These are phyloP conservation scores for Naumovozyma castellii DNA, from an alignment of 805 yeast genomes.

Conservation along the genomic window DNA sequence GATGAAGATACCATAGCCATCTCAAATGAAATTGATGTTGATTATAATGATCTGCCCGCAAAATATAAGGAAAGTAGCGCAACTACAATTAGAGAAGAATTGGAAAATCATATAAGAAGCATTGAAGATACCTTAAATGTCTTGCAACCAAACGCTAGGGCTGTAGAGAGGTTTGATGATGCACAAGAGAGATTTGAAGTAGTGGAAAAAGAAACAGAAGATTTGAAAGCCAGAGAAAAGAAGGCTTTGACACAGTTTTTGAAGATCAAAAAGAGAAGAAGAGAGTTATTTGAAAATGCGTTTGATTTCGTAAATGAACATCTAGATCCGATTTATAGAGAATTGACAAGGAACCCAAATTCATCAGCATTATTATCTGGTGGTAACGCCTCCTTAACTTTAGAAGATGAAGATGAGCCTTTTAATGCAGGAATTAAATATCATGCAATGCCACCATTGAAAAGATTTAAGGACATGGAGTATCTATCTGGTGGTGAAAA, in stretches of 20 bases:
- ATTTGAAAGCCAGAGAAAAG: slow-evolving; percentile 52
- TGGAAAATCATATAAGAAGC: slow-evolving; percentile 33
- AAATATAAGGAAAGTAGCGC: slow-evolving; percentile 33
- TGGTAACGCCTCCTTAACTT: slow-evolving; percentile 83
- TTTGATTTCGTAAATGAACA: slow-evolving; percentile 64
- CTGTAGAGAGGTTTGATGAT: slow-evolving; percentile 63
- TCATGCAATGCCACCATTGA: slow-evolving; percentile 94
- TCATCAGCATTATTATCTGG: slow-evolving; percentile 66
- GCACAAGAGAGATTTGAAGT: slow-evolving; percentile 51
- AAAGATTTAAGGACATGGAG: slow-evolving; percentile 87
- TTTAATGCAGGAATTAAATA: slow-evolving; percentile 74
- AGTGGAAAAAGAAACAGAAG: slow-evolving; percentile 55
- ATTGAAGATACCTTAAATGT: slow-evolving; percentile 27
- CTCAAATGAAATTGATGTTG: slow-evolving; percentile 43
- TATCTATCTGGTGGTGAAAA: slow-evolving; percentile 93
- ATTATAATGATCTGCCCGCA: slow-evolving; percentile 40
- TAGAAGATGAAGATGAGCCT: slow-evolving; percentile 88
- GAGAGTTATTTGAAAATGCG: slow-evolving; percentile 56
- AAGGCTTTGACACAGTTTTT: slow-evolving; percentile 47
- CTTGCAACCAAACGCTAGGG: slow-evolving; percentile 74
- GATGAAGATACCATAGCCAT: slow-evolving; percentile 32
- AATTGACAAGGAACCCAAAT: slow-evolving; percentile 51
- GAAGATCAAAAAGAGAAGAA: slow-evolving; percentile 49
- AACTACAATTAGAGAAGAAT: slow-evolving; percentile 26
- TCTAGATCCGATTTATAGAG: slow-evolving; percentile 75